Evolutionary conservation across 2,329 filamentous ascomycete genomes (phyloP), one percentile per base, ranked within the genome.

Genomic region (Cyphellophora europaea): DNA sequence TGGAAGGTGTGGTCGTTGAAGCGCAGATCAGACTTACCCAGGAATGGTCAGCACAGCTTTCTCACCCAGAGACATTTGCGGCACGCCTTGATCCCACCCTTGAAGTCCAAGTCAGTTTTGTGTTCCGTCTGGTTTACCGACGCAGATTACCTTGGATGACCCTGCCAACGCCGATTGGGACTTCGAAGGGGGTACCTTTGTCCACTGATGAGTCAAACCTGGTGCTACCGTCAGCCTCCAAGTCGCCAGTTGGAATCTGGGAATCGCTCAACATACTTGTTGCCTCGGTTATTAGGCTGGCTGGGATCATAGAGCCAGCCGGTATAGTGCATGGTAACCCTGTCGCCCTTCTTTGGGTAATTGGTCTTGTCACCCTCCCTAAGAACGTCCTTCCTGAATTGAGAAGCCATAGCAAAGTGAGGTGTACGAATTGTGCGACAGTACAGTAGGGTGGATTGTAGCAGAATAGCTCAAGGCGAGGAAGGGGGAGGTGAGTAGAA

Each of bases 121-220:
- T 8, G n/a, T 8, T 8, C 8, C 21, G 21, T 8, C n/a, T n/a
- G n/a, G n/a, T n/a, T n/a, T n/a, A n/a, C n/a, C n/a, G n/a, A n/a
- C n/a, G 10, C 18, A 34, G 27, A 29, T 49, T 71, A 91, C 88
- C 89, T 67, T 74, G 76, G 65, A 98, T 95, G 54, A 96, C 82
- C 54, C 74, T 71, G 36, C 86, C 86, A 47, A 82, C 69, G 35
- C 91, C 91, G 59, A 98, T 96, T 39, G 62, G 56, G 44, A 77
- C 82, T 42, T 75, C 66, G 55, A 96, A 88, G 58, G 86, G 76
- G 32, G 78, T 80, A 36, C 84, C 77, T 42, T 77, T 79, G n/a
- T n/a, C n/a, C 45, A 80, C 70, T 12, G 89, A 94, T 42, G 79
- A 82, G 65, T 96, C 91, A 65, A 98, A 96, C 61, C 88, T 94